Base-by-base conservation (phyloP, 805 yeast species). In the Candida broadrunensis region DNA sequence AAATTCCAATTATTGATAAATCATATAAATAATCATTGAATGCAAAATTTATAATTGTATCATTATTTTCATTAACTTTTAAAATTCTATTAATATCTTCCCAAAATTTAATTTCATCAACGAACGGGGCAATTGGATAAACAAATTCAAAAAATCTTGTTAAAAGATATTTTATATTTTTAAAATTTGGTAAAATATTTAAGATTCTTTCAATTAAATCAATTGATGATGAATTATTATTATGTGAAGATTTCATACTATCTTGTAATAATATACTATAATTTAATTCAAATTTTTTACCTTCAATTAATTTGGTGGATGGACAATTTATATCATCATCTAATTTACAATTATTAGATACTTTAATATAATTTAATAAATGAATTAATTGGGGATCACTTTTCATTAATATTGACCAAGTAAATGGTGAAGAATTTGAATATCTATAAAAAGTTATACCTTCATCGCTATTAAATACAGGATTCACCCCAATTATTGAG, bases 71-170 rank as follows among this genome's bases (percentile, higher is more conserved):
- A 18, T 58, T 51, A 1, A 55, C 37, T 0, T 78, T 82, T 33
- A 79, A 62, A 8, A 79, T 67, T 7, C 62, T 50, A 2, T 55
- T 49, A 4, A 77, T 52, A 29, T 70, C 65, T 14, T 52, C 49
- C 34, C 69, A 63, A 50, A 77, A 77, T 7, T 65, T 70, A 44
- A 54, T 64, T 51, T 82, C 85, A 55, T 81, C 87, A 23, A 82
- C 60, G 47, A 72, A 80, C 2, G 89, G 88, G 43, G 81, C 63
- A 39, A 78, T 78, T 4, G 83, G 71, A 51, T 83, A 83, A 4
- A 82, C 53, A 24, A 72, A 70, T 12, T 71, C 73, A 54, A 83
- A 82, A 47, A 74, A 83, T 45, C 82, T 58, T 39, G 79, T 78
- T 21, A 81, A 58, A 33, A 79, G 61, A 20, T 62, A 45, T 69